Evolutionary conservation across 768 basidiomycete genomes (phyloP).

Genomic region (Xerocomellus dryophilus): DNA sequence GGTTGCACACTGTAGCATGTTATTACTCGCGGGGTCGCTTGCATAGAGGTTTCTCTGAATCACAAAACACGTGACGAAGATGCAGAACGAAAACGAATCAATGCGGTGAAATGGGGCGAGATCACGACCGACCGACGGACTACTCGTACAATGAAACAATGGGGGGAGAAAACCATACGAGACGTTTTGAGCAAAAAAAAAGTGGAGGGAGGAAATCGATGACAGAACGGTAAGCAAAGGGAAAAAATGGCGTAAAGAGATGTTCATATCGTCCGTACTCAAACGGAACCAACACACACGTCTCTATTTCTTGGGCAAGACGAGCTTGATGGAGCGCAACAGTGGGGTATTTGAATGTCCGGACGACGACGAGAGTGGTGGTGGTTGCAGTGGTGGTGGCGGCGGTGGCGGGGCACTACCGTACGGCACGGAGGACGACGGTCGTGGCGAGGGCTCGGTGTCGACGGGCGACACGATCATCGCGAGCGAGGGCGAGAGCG

Average conservation of each 20-base stretch:
- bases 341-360: constrained; percentile 30
- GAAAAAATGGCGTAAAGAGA: background rate
- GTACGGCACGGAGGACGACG: constrained; percentile 27
- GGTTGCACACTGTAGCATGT: background rate
- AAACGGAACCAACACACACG: background rate
- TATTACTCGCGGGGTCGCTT: background rate
- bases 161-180: background rate
- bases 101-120: background rate
- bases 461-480: constrained; percentile 37
- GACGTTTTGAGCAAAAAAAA: background rate
- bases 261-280: background rate
- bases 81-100: background rate
- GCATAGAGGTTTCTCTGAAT: background rate
- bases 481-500: constrained; percentile 33
- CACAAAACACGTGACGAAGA: background rate
- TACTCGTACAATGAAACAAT: constrained; percentile 16
- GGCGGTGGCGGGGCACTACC: constrained; percentile 8
- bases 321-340: constrained; percentile 29
- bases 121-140: background rate
- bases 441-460: constrained; percentile 33
- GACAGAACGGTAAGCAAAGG: background rate
- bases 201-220: background rate
- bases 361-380: background rate
- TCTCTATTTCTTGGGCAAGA: constrained; percentile 31
- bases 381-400: constrained; percentile 14